Percentiles rank a stretch among this genome's conserved stretches.
These are phyloP conservation scores for Lupinus albus DNA, from an alignment of 306 rosid species.

Conservation along the genomic window DNA sequence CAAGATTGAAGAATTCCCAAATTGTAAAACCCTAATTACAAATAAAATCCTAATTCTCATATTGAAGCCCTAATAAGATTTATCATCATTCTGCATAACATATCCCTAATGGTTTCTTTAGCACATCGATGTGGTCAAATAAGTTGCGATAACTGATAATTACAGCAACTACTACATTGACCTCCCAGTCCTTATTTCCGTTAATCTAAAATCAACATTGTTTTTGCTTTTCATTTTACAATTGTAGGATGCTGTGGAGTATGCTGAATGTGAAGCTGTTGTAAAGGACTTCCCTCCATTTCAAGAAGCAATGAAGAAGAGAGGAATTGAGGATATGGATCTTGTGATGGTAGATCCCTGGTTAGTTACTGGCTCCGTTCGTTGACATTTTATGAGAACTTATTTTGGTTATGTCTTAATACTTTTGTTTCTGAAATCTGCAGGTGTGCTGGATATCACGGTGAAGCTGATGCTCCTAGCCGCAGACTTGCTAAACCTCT, in stretches of 20 bases:
- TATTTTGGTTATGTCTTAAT: neutral
- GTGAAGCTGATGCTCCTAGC: constrained; percentile 84
- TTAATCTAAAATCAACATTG: constrained; percentile 1
- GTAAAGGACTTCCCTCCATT: constrained; percentile 74
- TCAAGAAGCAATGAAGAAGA: constrained; percentile 80
- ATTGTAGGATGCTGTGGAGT: constrained; percentile 75
- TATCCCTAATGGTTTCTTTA: constrained; percentile 9
- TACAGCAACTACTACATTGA: constrained; percentile 8
- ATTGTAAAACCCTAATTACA: neutral
- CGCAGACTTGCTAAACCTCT: constrained; percentile 85
- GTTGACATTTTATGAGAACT: constrained; percentile 8
- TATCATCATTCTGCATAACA: neutral
- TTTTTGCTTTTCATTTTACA: constrained; percentile 15
- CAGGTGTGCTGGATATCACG: constrained; percentile 81
- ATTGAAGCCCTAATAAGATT: neutral
- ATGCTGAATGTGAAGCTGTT: constrained; percentile 86
- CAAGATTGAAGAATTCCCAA: neutral
- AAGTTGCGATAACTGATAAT: constrained; percentile 4
- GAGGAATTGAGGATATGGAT: constrained; percentile 89
- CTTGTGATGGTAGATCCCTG: constrained; percentile 89
- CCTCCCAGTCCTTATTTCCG: neutral
- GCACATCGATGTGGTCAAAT: constrained; percentile 1
- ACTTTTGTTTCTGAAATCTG: constrained; percentile 21
- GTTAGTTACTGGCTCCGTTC: constrained; percentile 44
- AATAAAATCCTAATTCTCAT: neutral